Evolutionary conservation across 2,329 filamentous ascomycete genomes (phyloP).

Genomic region (Thermothelomyces thermophilus): DNA sequence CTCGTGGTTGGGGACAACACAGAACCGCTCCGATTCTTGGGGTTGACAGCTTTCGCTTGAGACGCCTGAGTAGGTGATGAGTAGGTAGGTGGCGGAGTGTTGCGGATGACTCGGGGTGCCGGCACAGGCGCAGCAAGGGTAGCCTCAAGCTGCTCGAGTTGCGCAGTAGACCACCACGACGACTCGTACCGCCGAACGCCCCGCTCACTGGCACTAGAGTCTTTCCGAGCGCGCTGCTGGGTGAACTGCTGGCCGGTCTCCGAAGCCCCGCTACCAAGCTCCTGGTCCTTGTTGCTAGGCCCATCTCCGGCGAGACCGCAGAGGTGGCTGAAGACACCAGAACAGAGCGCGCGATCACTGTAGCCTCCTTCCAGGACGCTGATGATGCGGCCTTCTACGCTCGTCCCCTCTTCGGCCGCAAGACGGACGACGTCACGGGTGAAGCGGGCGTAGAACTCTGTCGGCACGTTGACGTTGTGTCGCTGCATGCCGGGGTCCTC

Average conservation of each 20-base stretch:
- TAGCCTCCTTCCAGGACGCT: conserved; percentile 96
- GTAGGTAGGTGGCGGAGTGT: conserved; percentile 61
- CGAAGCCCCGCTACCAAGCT: conserved; percentile 42
- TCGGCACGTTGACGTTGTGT: conserved; percentile 92
- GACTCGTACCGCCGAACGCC: conserved; percentile 51
- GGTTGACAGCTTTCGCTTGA: conserved; percentile 67
- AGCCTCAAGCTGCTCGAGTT: conserved; percentile 64
- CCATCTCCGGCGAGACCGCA: conserved; percentile 66
- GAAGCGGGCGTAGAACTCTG: conserved; percentile 89
- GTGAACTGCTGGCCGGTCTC: conserved; percentile 53
- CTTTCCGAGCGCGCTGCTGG: conserved; percentile 31
- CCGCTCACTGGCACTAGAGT: conserved; percentile 28
- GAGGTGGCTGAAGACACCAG: conserved; percentile 83
- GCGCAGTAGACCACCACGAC: conserved; percentile 61
- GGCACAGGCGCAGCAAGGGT: conserved; percentile 44
- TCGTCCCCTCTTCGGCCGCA: conserved; percentile 69
- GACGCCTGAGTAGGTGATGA: conserved; percentile 85
- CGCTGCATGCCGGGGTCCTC: conserved; percentile 90
- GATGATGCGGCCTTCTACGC: conserved; percentile 76
- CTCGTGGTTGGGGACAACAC: conserved; percentile 38
- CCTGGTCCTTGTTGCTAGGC: conserved; percentile 34
- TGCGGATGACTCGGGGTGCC: conserved; percentile 48
- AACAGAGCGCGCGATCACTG: conserved; percentile 82
- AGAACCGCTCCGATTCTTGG: conserved; percentile 57
- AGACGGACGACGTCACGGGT: conserved; percentile 78